A percentile compares a stretch with the other conserved stretches of the same genome.
These are phyloP conservation scores for Boletus sp. DNA, from an alignment of 768 basidiomycete species.

Conservation along the genomic window DNA sequence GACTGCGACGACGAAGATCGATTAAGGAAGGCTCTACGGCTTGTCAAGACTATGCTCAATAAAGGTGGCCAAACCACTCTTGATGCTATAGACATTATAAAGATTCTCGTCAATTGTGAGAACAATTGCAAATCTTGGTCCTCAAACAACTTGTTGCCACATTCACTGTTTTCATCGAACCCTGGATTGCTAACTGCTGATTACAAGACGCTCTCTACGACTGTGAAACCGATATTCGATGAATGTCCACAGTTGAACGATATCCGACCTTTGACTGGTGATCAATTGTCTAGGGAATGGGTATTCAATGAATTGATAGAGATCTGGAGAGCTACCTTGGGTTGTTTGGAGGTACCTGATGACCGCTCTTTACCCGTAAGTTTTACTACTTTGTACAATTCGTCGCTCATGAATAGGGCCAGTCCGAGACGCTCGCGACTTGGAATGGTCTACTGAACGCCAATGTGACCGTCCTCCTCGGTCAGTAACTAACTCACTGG, in stretches of 20 bases:
- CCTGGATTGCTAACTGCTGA: conserved; percentile 56
- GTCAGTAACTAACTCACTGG: conserved; percentile 42
- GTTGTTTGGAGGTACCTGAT: conserved; percentile 44
- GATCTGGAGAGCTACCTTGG: conserved; percentile 50
- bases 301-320: conserved; percentile 50
- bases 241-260: conserved; percentile 52
- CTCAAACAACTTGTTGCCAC: conserved; percentile 46
- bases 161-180: conserved; percentile 51
- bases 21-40: conserved; percentile 44
- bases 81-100: conserved; percentile 54
- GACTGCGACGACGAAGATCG: conserved; percentile 37
- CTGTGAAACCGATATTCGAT: conserved; percentile 51
- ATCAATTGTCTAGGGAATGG: conserved; percentile 53
- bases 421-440: conserved; percentile 48
- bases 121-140: conserved; percentile 41
- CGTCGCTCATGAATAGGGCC: neutral
- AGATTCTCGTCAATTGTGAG: conserved; percentile 37
- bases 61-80: conserved; percentile 49
- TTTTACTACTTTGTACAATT: conserved; percentile 2
- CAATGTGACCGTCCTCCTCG: conserved; percentile 45
- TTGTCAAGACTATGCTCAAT: conserved; percentile 55
- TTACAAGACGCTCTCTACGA: conserved; percentile 42
- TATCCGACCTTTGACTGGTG: conserved; percentile 52
- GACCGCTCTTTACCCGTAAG: conserved; percentile 50
- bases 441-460: conserved; percentile 58